Evolutionary conservation across 139 green algal genomes (phyloP).

Genomic region (Ostreobium quekettii): DNA sequence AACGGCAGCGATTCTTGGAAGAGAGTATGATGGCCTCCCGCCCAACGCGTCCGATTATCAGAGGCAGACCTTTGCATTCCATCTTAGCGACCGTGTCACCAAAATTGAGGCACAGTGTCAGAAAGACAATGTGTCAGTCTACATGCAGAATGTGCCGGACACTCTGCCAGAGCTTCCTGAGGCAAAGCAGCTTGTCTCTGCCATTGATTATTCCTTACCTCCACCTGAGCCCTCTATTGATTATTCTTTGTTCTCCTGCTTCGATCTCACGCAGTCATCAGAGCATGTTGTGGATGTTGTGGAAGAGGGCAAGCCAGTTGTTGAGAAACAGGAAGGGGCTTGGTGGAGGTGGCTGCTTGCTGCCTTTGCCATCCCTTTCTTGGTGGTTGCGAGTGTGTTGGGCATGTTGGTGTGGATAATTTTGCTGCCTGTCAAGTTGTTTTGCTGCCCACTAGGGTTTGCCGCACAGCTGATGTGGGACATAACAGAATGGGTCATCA

Average conservation of each 20-base stretch:
- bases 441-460: slow-evolving; percentile 36
- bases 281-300: neutral
- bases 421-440: slow-evolving; percentile 39
- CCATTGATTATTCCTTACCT: neutral
- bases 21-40: neutral
- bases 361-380: slow-evolving; percentile 30
- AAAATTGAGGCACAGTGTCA: slow-evolving; percentile 15
- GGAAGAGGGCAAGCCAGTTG: neutral
- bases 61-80: neutral
- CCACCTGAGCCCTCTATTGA: neutral
- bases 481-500: slow-evolving; percentile 33
- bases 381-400: slow-evolving; percentile 29
- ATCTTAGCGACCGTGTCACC: slow-evolving; percentile 2
- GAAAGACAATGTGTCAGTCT: slow-evolving; percentile 17
- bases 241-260: neutral
- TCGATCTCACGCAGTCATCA: neutral
- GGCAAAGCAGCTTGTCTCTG: neutral
- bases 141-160: slow-evolving; percentile 8
- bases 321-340: slow-evolving; percentile 14
- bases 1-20: slow-evolving; percentile 2
- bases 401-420: slow-evolving; percentile 38
- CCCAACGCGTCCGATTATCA: neutral
- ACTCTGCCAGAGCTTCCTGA: slow-evolving; percentile 20
- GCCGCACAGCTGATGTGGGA: slow-evolving; percentile 24
- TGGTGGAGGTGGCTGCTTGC: slow-evolving; percentile 30